These are phyloP conservation scores for Lodderomyces elongisporus DNA, from an alignment of 1,139 yeast species.

Conservation along the genomic window DNA sequence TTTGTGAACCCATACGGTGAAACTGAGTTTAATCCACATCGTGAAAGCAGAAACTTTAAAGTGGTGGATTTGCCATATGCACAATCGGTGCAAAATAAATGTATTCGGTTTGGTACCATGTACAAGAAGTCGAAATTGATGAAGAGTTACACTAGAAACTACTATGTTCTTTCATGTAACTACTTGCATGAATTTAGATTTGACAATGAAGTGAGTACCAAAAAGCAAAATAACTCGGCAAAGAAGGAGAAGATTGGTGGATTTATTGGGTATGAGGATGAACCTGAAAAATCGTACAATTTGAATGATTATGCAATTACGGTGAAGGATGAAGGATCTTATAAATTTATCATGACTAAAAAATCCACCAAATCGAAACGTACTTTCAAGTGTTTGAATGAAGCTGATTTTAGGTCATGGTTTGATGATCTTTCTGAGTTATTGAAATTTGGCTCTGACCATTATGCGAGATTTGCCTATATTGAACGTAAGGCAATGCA, in stretches of 20 bases:
- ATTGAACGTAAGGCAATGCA: constrained; percentile 16
- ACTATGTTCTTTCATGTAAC: constrained; percentile 41
- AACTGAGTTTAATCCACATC: constrained; percentile 24
- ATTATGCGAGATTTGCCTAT: constrained; percentile 30
- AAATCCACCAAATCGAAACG: constrained; percentile 26
- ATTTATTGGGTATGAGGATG: constrained; percentile 37
- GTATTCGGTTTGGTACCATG: constrained; percentile 39
- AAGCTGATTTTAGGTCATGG: constrained; percentile 33
- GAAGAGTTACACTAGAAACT: constrained; percentile 36
- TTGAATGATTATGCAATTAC: constrained; percentile 35
- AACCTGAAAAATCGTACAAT: constrained; percentile 40
- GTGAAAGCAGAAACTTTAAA: constrained; percentile 28
- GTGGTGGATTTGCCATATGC: constrained; percentile 31
- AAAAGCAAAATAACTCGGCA: background rate
- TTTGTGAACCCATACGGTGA: constrained; percentile 32
- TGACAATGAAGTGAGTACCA: constrained; percentile 20
- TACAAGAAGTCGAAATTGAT: constrained; percentile 41
- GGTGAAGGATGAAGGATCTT: constrained; percentile 29
- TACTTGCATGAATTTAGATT: constrained; percentile 42
- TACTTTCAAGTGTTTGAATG: constrained; percentile 36
- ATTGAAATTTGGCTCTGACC: constrained; percentile 33
- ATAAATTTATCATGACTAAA: constrained; percentile 33
- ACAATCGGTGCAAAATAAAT: constrained; percentile 39
- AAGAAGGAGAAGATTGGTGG: constrained; percentile 37
- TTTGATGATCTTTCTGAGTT: constrained; percentile 36